A percentile compares a stretch with the other conserved stretches of the same genome.
Evolutionary conservation across 2,329 filamentous ascomycete genomes (phyloP).

Genomic region (Pezicula carpinea): DNA sequence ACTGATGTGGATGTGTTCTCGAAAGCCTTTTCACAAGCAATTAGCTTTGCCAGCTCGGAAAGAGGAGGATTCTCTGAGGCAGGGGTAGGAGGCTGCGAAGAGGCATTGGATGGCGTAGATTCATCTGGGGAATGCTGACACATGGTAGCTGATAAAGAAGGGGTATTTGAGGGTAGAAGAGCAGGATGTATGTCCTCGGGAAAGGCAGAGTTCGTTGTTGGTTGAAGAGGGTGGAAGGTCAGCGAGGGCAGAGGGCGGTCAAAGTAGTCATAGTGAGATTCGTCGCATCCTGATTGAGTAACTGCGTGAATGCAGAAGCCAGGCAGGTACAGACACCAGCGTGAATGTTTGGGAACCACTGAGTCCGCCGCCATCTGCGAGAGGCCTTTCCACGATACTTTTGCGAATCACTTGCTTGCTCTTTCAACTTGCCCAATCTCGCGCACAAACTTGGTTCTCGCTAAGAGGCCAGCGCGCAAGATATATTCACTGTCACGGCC

Average conservation of each 20-base stretch:
- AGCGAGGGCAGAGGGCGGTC: neutral
- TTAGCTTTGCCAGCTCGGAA: slow-evolving; percentile 29
- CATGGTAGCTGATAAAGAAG: neutral
- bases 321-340: slow-evolving; percentile 14
- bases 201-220: neutral
- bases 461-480: neutral
- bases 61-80: slow-evolving; percentile 6
- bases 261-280: neutral
- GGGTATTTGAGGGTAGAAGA: neutral
- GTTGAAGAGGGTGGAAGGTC: neutral
- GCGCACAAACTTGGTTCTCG: neutral
- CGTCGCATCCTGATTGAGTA: too few species aligned
- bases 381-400: slow-evolving; percentile 2
- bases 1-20: slow-evolving; percentile 99
- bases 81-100: slow-evolving; percentile 4
- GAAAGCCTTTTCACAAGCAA: slow-evolving; percentile 67
- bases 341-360: neutral
- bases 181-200: neutral
- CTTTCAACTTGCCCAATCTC: neutral
- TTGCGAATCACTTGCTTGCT: neutral
- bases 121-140: neutral
- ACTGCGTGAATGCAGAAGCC: slow-evolving; percentile 11
- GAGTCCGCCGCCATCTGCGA: neutral
- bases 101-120: slow-evolving; percentile 1
- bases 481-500: neutral